These are phyloP conservation scores for Breviolum minutum DNA, from an alignment of 73 alveolate species.

Conservation along the genomic window DNA sequence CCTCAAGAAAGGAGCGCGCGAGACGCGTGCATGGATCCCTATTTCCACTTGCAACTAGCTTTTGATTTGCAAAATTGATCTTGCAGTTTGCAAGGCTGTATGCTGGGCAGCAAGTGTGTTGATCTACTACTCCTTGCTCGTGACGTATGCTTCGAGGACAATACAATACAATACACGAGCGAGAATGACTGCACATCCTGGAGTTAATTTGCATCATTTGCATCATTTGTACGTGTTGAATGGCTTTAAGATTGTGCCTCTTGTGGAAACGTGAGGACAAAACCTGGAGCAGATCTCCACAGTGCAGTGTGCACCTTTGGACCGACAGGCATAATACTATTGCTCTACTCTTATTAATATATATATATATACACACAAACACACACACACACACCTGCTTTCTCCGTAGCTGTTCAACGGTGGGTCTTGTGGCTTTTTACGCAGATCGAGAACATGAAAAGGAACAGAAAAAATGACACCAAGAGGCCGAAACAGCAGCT, in stretches of 20 bases:
- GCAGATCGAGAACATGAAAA: no score
- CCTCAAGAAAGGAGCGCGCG: neutral
- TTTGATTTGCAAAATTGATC: neutral
- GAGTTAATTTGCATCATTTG: no score
- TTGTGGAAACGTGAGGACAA: slow-evolving; percentile 18
- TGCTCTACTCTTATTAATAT: neutral
- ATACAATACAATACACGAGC: no score
- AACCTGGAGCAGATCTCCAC: slow-evolving; percentile 88
- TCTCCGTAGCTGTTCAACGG: neutral
- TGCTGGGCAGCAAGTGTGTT: slow-evolving; percentile 86
- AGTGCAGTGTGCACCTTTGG: slow-evolving; percentile 27
- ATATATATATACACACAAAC: no score
- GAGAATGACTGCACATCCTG: no score
- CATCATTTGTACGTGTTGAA: no score
- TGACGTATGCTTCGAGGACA: slow-evolving; percentile 65
- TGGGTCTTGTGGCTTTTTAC: neutral
- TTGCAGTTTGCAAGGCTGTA: slow-evolving; percentile 1
- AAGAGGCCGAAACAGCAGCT: no score
- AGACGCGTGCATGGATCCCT: neutral
- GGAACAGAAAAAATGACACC: no score
- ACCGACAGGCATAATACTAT: no score
- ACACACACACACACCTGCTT: neutral
- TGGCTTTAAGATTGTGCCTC: no score
- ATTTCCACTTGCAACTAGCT: neutral
- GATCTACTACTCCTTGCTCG: slow-evolving; percentile 67